Base-by-base conservation (phyloP, 495 filamentous ascomycete species). In the Massariosphaeria phaeospora region DNA sequence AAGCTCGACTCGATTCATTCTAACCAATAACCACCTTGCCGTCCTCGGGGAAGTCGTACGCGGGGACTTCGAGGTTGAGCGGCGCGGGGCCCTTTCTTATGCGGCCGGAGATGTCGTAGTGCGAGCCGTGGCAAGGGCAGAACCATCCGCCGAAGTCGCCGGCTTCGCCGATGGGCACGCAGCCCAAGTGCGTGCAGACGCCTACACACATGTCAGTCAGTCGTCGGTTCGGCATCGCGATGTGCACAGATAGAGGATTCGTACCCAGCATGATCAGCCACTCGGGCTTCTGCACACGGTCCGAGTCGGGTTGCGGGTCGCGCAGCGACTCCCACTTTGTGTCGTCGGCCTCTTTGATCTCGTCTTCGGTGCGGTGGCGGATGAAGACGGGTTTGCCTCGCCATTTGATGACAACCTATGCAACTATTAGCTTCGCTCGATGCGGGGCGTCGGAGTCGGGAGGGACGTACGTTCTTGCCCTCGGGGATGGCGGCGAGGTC, bases 371-470 rank as follows among this genome's bases (percentile, higher is more conserved):
- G 62, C 94, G 89, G 84, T 99, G 94, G 70, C 94, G 91, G 83
- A 99, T 90, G 81, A 99, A 97, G 72, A 99, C 88, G 71, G 94
- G 94, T 84, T 99, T 99, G 69, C 94, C 94, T 76, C 94, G 85
- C 94, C 94, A 99, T 80, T 99, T 99, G 80, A 99, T 91, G 73
- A 97, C 94, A 71, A 97, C 86, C 88, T 94, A 63, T 53, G 40
- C 35, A 8, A 48, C 52, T 30, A 48, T 66, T 20, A 63, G 63
- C 60, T 44, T 49, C 25, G 21, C 17, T 49, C 34, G 12, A 39
- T 23, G 50, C n/a, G 12, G 30, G 20, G 8, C 11, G 24, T 30
- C 23, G 21, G 7, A 36, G 21, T 34, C 23, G 24, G n/a, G 8
- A 7, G 42, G 2, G 12, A 33, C 86, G 65, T 81, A 93, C 93